A percentile compares a stretch with the other conserved stretches of the same genome.
Evolutionary conservation across 345 rosid genomes (phyloP).

Genomic region (Rhodomyrtus tomentosa): DNA sequence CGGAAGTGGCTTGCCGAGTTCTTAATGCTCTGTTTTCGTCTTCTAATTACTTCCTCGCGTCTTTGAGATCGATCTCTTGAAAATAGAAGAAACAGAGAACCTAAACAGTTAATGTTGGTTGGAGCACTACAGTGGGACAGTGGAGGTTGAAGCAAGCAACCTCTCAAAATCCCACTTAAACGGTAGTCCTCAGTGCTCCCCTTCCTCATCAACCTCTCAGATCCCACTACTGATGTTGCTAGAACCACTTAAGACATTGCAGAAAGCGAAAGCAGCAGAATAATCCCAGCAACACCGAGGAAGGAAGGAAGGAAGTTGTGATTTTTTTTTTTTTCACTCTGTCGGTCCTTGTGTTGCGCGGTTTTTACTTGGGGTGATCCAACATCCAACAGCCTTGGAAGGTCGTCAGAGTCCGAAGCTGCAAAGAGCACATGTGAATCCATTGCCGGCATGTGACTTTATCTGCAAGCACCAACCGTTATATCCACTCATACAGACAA

Average conservation of each 20-base stretch:
- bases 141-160: neutral
- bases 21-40: neutral
- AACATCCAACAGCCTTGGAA: neutral
- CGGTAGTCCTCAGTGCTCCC: neutral
- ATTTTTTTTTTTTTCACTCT: neutral
- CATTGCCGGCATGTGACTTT: slow-evolving; percentile 6
- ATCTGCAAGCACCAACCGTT: neutral
- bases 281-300: neutral
- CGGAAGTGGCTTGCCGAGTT: neutral
- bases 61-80: neutral
- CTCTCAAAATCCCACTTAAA: neutral
- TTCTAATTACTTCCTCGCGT: neutral
- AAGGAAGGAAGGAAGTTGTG: neutral
- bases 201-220: neutral
- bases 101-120: neutral
- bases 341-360: neutral
- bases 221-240: neutral
- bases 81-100: neutral
- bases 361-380: neutral
- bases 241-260: neutral
- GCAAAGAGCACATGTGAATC: neutral
- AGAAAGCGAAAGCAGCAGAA: neutral
- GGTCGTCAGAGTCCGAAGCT: neutral
- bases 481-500: neutral
- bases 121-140: neutral